Base-by-base conservation (phyloP, 2,329 filamentous ascomycete genomes). In the Xylaria sp. region DNA sequence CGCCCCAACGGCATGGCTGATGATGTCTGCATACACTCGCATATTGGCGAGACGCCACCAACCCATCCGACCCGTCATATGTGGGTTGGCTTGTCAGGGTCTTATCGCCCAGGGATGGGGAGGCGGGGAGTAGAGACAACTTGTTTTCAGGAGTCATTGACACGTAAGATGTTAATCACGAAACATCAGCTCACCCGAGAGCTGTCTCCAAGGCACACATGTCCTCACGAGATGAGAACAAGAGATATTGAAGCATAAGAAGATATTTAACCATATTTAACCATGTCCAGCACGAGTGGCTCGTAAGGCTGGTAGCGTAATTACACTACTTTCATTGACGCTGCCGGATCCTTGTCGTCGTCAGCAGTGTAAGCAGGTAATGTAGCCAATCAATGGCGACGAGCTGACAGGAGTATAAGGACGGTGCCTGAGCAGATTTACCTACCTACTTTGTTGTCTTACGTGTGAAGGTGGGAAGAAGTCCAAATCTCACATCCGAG, bases 251-350 rank as follows among this genome's bases (percentile, higher is more conserved):
- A 49, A 48, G 15, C 15, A 49, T 13, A 33, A 46, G 44, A 65
- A 26, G 11, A 15, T 6, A 5, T 33, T 31, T 31, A 13, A 2
- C 54, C 13, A 20, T 28, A n/a, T 9, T 33, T 33, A 33, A 10
- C 33, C 33, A 33, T 33, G 9, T 33, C 54, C 38, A 42, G 46
- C 23, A 11, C 11, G 28, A 53, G 26, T 60, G 67, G 56, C 44
- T 59, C 36, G 67, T 65, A 67, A 67, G 67, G 67, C 59, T 67
- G 38, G 56, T 57, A 67, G 67, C 44, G 67, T 58, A 67, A 67
- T 67, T 69, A 49, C 28, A 49, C 65, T 26, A 49, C 33, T 28
- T 53, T 56, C 6, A 15, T 17, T 7, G 23, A 38, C 36, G 40
- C 44, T 17, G 28, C 10, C 4, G 17, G 10, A 66, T 53, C 67